Base-by-base conservation (phyloP, 805 yeast genomes). In the Ogataea nitratoaversa region DNA sequence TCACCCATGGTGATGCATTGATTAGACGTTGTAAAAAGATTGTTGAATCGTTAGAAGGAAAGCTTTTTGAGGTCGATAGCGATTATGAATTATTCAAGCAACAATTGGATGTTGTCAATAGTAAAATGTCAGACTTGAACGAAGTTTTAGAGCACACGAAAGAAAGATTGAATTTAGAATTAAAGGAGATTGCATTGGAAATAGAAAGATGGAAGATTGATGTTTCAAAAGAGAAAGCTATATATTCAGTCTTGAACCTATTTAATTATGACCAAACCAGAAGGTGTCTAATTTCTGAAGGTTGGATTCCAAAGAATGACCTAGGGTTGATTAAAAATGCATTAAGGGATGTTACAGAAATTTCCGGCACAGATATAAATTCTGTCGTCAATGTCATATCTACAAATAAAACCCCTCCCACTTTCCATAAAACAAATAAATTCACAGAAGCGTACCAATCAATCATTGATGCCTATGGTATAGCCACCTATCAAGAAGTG, bases 261-360 rank as follows among this genome's bases (percentile, higher is more conserved):
- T 79, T 88, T 61, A 87, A 85, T 56, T 84, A 82, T 61, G 95
- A 85, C 56, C 86, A 78, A 48, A 68, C 82, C n/a, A 79, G 96
- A 65, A 79, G 84, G 60, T 85, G 95, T 28, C 70, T 93, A 45
- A 77, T 91, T 35, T 95, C 95, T 17, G 98, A 95, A 68, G 99
- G 98, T 24, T 93, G 99, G 99, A 70, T 87, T 17, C 98, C 99
- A 30, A 72, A 81, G 17, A 79, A 77, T 47, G 96, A 89, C 46
- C 65, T 90, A 29, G 71, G 72, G 5, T 51, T 66, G n/a, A 78
- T 91, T 41, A 83, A 81, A 47, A 65, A 71, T 30, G 75, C 90
- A 1, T 67, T 93, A 47, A 76, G 82, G 50, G 78, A 76, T 32
- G 74, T 79, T 42, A 76, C 84, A 22, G 81, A 78, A 30, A 59